Base-by-base conservation (phyloP, 1,284 basidiomycete genomes). In the Anthracocystis walkeri region DNA sequence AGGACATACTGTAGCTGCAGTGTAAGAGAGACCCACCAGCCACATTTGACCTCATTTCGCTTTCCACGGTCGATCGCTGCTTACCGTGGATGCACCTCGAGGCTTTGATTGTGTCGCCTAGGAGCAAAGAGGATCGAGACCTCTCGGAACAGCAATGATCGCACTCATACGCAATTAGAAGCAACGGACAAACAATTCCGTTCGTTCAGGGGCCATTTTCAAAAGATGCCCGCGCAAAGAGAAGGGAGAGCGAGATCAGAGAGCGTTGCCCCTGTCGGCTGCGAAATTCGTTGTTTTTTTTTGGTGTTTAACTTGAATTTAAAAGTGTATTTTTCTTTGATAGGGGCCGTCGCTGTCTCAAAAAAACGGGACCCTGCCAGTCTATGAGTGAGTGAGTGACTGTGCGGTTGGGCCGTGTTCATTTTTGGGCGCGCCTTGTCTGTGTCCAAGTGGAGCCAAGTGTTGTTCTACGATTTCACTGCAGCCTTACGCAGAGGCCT, bases 381-480 rank as follows among this genome's bases (percentile, higher is more conserved):
- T 38, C 11, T 38, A 2, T 14, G 33, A 31, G 29, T 31, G 29
- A 35, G 33, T 35, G 35, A 16, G 35, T 16, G 35, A 5, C n/a
- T 31, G 3, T 42, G 40, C 49, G n/a, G 49, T 18, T 33, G 18
- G 25, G 29, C 25, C 3, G 31, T 44, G 29, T 38, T 35, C 54
- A 46, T 46, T 46, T 35, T 29, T 21, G 29, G 29, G 29, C 42
- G 20, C 42, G 42, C 20, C 42, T 44, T 21, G 20, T n/a, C 20
- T 21, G 42, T 29, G 29, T 29, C 38, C 5, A 40, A 40, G 38
- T 40, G 38, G 16, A 29, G 49, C 53, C 8, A 52, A 45, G 58
- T 60, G 58, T 60, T 60, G 58, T 60, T 60, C 60, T 56, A 49
- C 35, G 25, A 27, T 45, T 50, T 29, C 45, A 27, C 23, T 59